Conservation (phyloP, 2,329 filamentous ascomycete species). For the Sarocladium oryzae region DNA sequence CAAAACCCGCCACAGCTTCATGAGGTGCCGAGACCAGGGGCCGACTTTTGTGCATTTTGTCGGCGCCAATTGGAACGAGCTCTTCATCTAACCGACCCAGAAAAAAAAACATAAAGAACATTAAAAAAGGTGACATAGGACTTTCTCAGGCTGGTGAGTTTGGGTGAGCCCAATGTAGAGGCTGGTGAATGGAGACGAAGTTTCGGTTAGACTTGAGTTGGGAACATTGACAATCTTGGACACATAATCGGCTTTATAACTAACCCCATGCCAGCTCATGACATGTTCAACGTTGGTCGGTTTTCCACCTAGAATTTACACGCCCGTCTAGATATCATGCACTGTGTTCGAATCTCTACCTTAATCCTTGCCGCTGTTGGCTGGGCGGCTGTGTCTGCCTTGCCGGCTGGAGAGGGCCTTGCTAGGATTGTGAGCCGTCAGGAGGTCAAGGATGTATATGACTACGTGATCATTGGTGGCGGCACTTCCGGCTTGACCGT, state of each 20-base stretch:
- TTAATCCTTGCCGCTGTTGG: not conserved
- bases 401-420: not conserved
- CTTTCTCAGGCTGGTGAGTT: too few relatives aligned
- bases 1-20: not conserved
- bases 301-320: too few relatives aligned
- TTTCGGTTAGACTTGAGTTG: too few relatives aligned
- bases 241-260: too few relatives aligned
- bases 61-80: not conserved
- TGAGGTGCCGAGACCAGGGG: not conserved
- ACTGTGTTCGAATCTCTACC: not conserved
- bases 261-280: too few relatives aligned
- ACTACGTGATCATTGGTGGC: slow-evolving; percentile 25
- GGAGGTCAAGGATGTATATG: slow-evolving; percentile 13
- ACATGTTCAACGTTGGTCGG: too few relatives aligned
- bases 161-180: too few relatives aligned
- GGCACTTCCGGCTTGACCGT: slow-evolving; percentile 25
- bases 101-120: too few relatives aligned
- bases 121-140: too few relatives aligned
- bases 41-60: not conserved
- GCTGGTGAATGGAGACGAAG: too few relatives aligned
- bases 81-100: not conserved
- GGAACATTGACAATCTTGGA: too few relatives aligned
- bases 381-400: not conserved
- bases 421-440: slow-evolving; percentile 1
- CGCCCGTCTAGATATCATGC: too few relatives aligned